phyloP scores from a whole-genome alignment of 768 basidiomycete species.

The Suillus ampliporus region DNA sequence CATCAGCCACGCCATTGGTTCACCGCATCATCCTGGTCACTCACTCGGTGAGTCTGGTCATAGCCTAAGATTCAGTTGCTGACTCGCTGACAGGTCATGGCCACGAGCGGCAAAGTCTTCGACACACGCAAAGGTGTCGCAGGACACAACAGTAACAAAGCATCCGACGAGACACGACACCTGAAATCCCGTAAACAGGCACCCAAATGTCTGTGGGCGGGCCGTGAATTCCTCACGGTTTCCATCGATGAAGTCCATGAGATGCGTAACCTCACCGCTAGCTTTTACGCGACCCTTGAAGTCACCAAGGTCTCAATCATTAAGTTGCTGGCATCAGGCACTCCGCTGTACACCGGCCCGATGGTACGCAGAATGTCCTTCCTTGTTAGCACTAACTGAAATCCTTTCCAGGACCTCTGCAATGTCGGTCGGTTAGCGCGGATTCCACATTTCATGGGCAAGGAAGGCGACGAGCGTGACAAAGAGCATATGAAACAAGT shows the following conservation, averaged over 20 bases:
- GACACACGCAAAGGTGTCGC: background rate
- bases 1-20: background rate
- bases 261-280: conserved; percentile 24
- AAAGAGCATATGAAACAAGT: conserved; percentile 12
- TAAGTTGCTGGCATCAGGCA: conserved; percentile 31
- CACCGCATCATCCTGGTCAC: background rate
- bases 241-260: conserved; percentile 32
- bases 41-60: background rate
- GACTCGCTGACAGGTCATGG: background rate
- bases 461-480: conserved; percentile 24
- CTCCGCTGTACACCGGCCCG: conserved; percentile 33
- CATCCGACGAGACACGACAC: background rate
- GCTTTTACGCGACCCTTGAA: conserved; percentile 19
- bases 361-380: conserved; percentile 20
- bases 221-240: conserved; percentile 19
- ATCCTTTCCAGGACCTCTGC: conserved; percentile 28
- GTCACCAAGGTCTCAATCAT: conserved; percentile 16
- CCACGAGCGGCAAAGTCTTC: background rate
- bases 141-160: background rate
- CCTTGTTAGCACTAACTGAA: background rate
- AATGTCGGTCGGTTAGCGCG: conserved; percentile 35
- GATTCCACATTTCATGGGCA: conserved; percentile 29
- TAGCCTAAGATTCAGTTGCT: background rate
- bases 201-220: conserved; percentile 4
- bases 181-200: background rate